phyloP scores from a whole-genome alignment of 306 rosid species.

The Inga leiocalycina region DNA sequence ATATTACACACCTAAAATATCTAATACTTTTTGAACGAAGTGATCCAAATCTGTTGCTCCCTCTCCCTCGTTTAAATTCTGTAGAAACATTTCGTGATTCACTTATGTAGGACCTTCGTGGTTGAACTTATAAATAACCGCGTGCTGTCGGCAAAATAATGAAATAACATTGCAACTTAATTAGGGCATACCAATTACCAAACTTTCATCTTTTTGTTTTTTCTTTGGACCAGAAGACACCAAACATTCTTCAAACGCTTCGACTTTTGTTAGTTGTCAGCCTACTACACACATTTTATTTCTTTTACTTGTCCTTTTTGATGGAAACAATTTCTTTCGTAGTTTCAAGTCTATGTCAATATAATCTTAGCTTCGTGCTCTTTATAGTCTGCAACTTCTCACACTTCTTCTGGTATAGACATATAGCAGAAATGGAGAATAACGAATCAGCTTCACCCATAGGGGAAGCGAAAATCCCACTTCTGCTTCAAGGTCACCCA shows the following conservation, averaged over 20 bases:
- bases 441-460: slow-evolving; percentile 28
- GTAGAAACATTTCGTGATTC: too few relatives aligned
- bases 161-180: too few relatives aligned
- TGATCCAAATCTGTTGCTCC: too few relatives aligned
- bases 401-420: background rate
- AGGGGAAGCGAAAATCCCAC: slow-evolving; percentile 44
- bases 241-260: background rate
- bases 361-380: background rate
- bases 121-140: too few relatives aligned
- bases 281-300: background rate
- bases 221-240: too few relatives aligned
- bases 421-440: slow-evolving; percentile 21
- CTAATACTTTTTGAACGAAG: too few relatives aligned
- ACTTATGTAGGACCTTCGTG: too few relatives aligned
- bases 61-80: too few relatives aligned
- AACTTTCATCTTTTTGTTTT: too few relatives aligned
- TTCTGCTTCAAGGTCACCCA: slow-evolving; percentile 30
- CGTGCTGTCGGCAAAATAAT: too few relatives aligned
- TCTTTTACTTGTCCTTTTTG: background rate
- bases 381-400: background rate
- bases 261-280: background rate
- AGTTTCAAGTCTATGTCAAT: background rate
- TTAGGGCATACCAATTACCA: too few relatives aligned
- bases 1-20: too few relatives aligned
- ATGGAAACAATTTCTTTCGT: background rate